Conservation (phyloP, 2,329 filamentous ascomycete genomes). For the Beauveria medogensis region DNA sequence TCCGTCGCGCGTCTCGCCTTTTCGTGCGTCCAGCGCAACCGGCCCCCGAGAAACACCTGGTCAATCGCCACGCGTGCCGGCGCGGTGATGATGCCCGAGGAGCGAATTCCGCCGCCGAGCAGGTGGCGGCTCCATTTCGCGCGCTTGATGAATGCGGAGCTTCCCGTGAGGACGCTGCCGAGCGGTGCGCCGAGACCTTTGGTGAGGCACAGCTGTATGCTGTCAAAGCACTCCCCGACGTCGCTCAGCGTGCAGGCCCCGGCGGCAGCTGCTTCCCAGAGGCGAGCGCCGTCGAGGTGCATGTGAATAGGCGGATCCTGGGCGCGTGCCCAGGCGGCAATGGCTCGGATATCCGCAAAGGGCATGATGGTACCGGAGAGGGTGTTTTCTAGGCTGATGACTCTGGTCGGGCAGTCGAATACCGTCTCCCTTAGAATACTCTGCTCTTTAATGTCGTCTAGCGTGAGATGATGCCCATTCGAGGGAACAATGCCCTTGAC, state of each 20-base stretch:
- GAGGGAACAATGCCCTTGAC: constrained; percentile 55
- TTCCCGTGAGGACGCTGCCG: constrained; percentile 60
- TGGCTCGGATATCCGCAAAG: constrained; percentile 56
- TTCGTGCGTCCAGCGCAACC: not conserved
- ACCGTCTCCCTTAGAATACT: constrained; percentile 56
- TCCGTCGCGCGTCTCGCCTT: not conserved
- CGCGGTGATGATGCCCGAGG: constrained; percentile 62
- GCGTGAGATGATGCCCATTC: constrained; percentile 63
- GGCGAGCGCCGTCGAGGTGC: constrained; percentile 66
- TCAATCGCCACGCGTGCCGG: constrained; percentile 57
- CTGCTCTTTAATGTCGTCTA: constrained; percentile 62
- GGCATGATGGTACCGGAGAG: constrained; percentile 69
- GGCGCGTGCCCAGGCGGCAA: constrained; percentile 56
- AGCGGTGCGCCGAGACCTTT: constrained; percentile 74
- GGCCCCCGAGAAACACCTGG: not conserved
- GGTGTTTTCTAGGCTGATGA: constrained; percentile 77
- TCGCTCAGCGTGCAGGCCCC: constrained; percentile 52
- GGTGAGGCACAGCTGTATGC: constrained; percentile 65
- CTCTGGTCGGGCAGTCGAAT: constrained; percentile 67
- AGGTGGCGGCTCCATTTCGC: constrained; percentile 48
- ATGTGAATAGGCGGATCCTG: constrained; percentile 47
- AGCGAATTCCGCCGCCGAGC: constrained; percentile 62
- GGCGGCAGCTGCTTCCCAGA: constrained; percentile 32
- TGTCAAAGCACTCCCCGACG: constrained; percentile 60
- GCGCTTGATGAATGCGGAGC: constrained; percentile 23